Conservation (phyloP, 2,329 filamentous ascomycete genomes). For the Aspergillus proliferans region DNA sequence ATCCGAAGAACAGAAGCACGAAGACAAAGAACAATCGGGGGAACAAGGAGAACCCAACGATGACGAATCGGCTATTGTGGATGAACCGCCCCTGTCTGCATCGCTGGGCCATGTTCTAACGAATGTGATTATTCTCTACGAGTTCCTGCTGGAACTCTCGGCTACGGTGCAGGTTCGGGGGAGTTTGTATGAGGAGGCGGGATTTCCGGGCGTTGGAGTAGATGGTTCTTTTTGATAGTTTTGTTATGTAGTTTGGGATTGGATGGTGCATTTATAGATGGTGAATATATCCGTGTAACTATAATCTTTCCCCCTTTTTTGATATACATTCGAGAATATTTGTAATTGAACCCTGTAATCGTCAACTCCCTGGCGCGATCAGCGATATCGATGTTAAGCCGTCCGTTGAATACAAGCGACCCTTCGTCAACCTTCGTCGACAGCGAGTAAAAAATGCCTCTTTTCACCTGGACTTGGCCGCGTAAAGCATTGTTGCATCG, state of each 20-base stretch:
- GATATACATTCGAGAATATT: too few relatives aligned
- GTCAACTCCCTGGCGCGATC: too few relatives aligned
- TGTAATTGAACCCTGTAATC: too few relatives aligned
- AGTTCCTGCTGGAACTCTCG: conserved; percentile 71
- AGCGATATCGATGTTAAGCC: too few relatives aligned
- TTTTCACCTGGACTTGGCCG: too few relatives aligned
- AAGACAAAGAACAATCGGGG: conserved; percentile 1
- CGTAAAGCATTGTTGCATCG: too few relatives aligned
- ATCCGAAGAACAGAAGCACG: neutral
- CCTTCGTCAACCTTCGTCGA: too few relatives aligned
- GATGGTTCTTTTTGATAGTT: neutral
- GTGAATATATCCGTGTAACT: too few relatives aligned
- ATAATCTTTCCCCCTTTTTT: too few relatives aligned
- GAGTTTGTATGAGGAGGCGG: conserved; percentile 69
- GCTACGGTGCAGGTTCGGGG: conserved; percentile 69
- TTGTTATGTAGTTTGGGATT: neutral
- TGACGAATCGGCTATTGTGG: conserved; percentile 10
- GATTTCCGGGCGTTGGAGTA: conserved; percentile 38
- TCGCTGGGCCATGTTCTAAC: conserved; percentile 74
- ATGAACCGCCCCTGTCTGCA: conserved; percentile 42
- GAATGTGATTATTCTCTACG: conserved; percentile 72
- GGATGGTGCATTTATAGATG: neutral
- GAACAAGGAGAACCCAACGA: conserved; percentile 6
- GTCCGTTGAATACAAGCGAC: too few relatives aligned
- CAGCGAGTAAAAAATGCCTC: too few relatives aligned